Conservation (phyloP, 441 rosid species). For the Biscutella laevigata region DNA sequence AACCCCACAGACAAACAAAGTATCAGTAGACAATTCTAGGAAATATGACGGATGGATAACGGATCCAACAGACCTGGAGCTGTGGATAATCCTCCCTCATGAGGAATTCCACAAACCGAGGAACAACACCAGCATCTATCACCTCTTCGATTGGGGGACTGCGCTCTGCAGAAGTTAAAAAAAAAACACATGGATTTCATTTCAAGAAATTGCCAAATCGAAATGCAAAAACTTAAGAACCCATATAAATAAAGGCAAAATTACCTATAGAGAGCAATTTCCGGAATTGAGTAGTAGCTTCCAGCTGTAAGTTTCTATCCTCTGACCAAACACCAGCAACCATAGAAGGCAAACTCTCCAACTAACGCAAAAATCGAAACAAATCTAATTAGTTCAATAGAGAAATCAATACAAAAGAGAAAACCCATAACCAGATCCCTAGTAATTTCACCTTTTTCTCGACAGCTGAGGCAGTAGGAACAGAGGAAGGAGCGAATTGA, state of each 20-base stretch:
- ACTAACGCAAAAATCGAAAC: conserved; percentile 21
- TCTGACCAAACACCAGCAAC: conserved; percentile 61
- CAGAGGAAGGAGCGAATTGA: conserved; percentile 38
- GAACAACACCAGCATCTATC: conserved; percentile 69
- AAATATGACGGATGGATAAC: neutral
- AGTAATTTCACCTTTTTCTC: conserved; percentile 49
- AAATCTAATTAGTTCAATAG: too few relatives aligned
- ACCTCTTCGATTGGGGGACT: conserved; percentile 88
- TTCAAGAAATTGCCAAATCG: neutral
- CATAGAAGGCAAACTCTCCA: conserved; percentile 72
- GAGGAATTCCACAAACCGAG: conserved; percentile 82
- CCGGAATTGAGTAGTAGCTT: conserved; percentile 71
- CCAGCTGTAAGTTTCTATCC: conserved; percentile 52
- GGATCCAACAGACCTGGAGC: conserved; percentile 49
- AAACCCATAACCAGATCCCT: too few relatives aligned
- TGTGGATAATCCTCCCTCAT: conserved; percentile 63
- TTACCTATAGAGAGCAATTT: conserved; percentile 72
- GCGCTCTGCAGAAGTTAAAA: conserved; percentile 37
- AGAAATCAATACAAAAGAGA: too few relatives aligned
- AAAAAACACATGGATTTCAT: neutral
- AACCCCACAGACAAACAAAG: neutral
- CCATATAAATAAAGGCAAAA: neutral
- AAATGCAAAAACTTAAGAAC: neutral
- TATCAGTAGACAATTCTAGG: neutral
- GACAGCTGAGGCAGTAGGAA: conserved; percentile 38